A percentile compares a stretch with the other conserved stretches of the same genome.
Conservation (phyloP, 768 basidiomycete genomes). For the Serendipita sp. region DNA sequence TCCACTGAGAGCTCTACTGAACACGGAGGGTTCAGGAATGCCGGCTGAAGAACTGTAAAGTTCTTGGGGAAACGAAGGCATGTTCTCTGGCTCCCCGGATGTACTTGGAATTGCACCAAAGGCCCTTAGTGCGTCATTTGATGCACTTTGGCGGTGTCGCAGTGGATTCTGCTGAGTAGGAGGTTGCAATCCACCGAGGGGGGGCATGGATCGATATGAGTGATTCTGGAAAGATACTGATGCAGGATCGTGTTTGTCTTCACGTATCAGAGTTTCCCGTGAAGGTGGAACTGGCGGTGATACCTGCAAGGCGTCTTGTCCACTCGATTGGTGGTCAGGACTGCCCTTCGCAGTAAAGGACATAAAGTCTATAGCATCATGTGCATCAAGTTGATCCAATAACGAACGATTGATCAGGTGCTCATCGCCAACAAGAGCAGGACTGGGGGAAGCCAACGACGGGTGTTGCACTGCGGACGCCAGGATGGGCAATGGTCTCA, state of each 20-base stretch:
- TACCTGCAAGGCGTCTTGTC: neutral
- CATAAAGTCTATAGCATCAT: conserved; percentile 26
- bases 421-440: conserved; percentile 35
- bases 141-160: conserved; percentile 3
- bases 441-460: conserved; percentile 17
- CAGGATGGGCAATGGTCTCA: conserved; percentile 15
- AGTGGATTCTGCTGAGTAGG: conserved; percentile 1
- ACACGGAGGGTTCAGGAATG: neutral
- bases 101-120: neutral
- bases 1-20: neutral
- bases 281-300: neutral
- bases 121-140: neutral
- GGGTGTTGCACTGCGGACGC: conserved; percentile 12
- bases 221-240: neutral
- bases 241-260: neutral
- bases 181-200: neutral
- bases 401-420: conserved; percentile 77
- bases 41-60: neutral
- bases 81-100: neutral
- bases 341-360: neutral
- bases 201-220: neutral
- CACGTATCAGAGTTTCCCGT: neutral
- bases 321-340: neutral
- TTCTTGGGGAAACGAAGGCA: neutral
- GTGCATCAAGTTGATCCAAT: conserved; percentile 66